phyloP scores from a whole-genome alignment of 306 rosid genomes.

The Castanea crenata region DNA sequence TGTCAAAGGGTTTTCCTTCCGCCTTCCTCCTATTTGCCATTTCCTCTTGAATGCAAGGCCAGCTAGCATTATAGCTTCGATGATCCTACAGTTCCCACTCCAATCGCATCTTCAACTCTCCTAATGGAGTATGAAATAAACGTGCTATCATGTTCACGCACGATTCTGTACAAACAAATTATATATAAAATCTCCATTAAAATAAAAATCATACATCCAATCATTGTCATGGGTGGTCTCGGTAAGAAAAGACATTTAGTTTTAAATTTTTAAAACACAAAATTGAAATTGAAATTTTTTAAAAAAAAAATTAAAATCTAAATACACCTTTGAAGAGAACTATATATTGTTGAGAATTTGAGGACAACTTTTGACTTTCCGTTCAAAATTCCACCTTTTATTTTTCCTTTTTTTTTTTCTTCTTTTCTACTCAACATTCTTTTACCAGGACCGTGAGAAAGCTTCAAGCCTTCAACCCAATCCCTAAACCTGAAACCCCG shows the following conservation, averaged over 20 bases:
- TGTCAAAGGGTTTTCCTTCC: slow-evolving; percentile 52
- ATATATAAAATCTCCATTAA: background rate
- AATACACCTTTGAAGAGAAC: too few relatives aligned
- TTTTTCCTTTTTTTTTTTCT: background rate
- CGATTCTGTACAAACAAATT: slow-evolving; percentile 43
- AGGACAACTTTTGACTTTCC: background rate
- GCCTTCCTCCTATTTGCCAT: slow-evolving; percentile 69
- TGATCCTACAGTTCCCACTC: slow-evolving; percentile 76
- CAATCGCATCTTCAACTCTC: slow-evolving; percentile 54
- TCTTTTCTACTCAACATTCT: too few relatives aligned
- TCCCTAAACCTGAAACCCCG: too few relatives aligned
- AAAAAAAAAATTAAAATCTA: too few relatives aligned
- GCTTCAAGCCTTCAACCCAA: too few relatives aligned
- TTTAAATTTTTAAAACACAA: too few relatives aligned
- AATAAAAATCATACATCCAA: too few relatives aligned
- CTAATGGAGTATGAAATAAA: slow-evolving; percentile 55
- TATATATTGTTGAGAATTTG: background rate
- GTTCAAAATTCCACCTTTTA: background rate
- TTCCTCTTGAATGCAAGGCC: slow-evolving; percentile 82
- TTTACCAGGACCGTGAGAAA: background rate
- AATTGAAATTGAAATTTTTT: too few relatives aligned
- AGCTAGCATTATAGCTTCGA: slow-evolving; percentile 90
- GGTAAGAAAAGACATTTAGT: too few relatives aligned
- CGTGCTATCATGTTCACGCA: slow-evolving; percentile 80
- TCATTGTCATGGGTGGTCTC: background rate